Evolutionary conservation across 306 rosid genomes (phyloP).

Genomic region (Comarum palustre): DNA sequence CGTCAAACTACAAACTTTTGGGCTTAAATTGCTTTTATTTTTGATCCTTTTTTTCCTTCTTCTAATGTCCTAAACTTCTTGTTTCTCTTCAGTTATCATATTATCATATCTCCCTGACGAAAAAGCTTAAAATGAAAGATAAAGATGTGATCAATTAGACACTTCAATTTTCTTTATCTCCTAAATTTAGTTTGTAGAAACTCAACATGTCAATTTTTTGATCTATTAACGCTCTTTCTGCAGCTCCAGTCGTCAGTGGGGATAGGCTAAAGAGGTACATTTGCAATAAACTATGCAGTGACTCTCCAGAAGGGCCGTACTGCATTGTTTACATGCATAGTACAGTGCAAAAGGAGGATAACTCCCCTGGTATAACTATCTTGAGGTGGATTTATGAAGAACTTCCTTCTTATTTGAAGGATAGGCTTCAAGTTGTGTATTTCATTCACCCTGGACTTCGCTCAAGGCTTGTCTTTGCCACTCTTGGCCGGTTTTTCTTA

Average conservation of each 20-base stretch:
- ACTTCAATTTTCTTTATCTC: not conserved
- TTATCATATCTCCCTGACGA: not conserved
- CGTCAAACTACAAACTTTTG: not conserved
- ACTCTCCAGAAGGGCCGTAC: conserved; percentile 68
- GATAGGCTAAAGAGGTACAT: conserved; percentile 82
- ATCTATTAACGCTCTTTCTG: conserved; percentile 20
- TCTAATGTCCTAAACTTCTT: not conserved
- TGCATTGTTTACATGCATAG: conserved; percentile 80
- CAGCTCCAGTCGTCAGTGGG: conserved; percentile 71
- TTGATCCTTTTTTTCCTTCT: not conserved
- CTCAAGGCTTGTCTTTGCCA: conserved; percentile 77
- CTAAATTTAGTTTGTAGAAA: not conserved
- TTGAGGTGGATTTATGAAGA: conserved; percentile 97
- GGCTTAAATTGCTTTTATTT: not conserved
- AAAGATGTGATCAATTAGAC: not conserved
- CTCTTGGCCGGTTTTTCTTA: conserved; percentile 77
- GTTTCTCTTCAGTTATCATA: not conserved
- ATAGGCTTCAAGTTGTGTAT: conserved; percentile 75
- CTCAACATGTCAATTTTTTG: not conserved
- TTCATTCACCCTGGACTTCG: conserved; percentile 90
- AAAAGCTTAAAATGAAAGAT: not conserved
- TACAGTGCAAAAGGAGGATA: conserved; percentile 81
- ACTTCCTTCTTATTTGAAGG: conserved; percentile 65
- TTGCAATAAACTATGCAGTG: conserved; percentile 65
- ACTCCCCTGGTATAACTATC: conserved; percentile 87